Percentiles rank a stretch among this genome's conserved stretches.
phyloP scores from a whole-genome alignment of 352 stramenopile genomes.

The Globisporangium cederbergense region DNA sequence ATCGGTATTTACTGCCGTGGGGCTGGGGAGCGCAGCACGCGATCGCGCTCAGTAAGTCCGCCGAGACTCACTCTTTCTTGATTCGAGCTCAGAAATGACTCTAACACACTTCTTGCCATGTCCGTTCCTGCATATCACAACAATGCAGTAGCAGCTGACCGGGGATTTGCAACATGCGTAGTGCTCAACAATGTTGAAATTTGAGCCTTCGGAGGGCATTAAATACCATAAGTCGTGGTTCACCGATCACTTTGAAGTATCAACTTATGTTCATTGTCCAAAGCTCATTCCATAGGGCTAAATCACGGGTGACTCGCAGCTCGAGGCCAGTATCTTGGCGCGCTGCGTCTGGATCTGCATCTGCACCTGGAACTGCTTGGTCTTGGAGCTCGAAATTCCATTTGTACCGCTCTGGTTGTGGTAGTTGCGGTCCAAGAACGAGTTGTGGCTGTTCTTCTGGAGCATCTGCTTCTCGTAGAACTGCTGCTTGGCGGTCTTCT shows the following conservation, averaged over 20 bases:
- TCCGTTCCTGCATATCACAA: neutral
- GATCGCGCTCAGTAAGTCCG: constrained; percentile 22
- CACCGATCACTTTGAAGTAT: neutral
- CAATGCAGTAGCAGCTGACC: neutral
- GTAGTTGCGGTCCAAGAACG: constrained; percentile 72
- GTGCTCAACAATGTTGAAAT: neutral
- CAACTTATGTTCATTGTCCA: neutral
- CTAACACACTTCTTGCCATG: neutral
- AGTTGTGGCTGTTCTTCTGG: constrained; percentile 46
- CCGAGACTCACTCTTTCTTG: neutral
- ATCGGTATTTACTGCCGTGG: constrained; percentile 9
- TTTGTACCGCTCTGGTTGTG: constrained; percentile 27
- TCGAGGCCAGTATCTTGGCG: constrained; percentile 8
- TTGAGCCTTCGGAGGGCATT: neutral
- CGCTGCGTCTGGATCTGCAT: constrained; percentile 38
- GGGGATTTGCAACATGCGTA: neutral
- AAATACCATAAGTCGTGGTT: neutral
- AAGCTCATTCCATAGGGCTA: neutral
- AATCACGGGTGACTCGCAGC: constrained; percentile 9
- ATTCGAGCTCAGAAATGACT: neutral
- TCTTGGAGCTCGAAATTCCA: constrained; percentile 33
- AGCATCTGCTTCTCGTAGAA: constrained; percentile 65
- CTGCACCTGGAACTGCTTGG: constrained; percentile 52
- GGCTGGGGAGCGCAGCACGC: constrained; percentile 17
- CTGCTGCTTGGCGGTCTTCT: constrained; percentile 56